These are phyloP conservation scores for Pyrenophora graminea DNA, from an alignment of 2,329 filamentous ascomycete species.

Conservation along the genomic window DNA sequence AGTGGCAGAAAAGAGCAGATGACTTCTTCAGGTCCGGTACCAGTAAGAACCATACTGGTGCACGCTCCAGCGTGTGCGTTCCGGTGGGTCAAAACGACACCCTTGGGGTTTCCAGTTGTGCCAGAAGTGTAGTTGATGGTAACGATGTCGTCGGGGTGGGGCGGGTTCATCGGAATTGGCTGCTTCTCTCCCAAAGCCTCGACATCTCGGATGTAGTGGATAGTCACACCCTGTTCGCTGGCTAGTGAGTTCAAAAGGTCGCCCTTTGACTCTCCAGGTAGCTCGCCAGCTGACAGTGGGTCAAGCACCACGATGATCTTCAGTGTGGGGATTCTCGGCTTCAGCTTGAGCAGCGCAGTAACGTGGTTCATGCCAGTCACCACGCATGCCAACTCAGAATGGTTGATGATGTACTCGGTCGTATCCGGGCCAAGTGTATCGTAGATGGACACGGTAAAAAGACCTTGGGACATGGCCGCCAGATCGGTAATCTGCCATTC, in stretches of 20 bases:
- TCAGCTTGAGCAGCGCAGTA: slow-evolving; percentile 77
- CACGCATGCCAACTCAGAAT: slow-evolving; percentile 75
- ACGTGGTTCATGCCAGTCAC: slow-evolving; percentile 81
- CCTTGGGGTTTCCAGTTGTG: slow-evolving; percentile 81
- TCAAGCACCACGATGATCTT: slow-evolving; percentile 91
- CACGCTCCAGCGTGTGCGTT: slow-evolving; percentile 77
- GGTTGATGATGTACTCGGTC: slow-evolving; percentile 94
- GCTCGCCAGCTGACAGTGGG: slow-evolving; percentile 77
- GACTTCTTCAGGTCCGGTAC: slow-evolving; percentile 63
- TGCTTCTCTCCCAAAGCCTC: slow-evolving; percentile 77
- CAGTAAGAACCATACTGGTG: slow-evolving; percentile 60
- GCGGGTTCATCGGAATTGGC: slow-evolving; percentile 71
- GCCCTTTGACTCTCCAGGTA: slow-evolving; percentile 75
- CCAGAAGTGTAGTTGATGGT: slow-evolving; percentile 93
- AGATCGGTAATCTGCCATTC: slow-evolving; percentile 92
- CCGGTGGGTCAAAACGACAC: slow-evolving; percentile 79
- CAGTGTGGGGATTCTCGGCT: slow-evolving; percentile 73
- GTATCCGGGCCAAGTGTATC: slow-evolving; percentile 91
- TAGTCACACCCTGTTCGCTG: slow-evolving; percentile 71
- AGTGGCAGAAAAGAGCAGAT: slow-evolving; percentile 87
- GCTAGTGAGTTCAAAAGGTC: slow-evolving; percentile 78
- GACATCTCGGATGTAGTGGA: slow-evolving; percentile 79
- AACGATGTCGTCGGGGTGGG: slow-evolving; percentile 73
- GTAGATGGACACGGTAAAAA: slow-evolving; percentile 92
- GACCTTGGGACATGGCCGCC: slow-evolving; percentile 80